Percentiles rank a stretch among this genome's conserved stretches.
phyloP scores from a whole-genome alignment of 164 flowering plant species.

The Saururus chinensis region DNA sequence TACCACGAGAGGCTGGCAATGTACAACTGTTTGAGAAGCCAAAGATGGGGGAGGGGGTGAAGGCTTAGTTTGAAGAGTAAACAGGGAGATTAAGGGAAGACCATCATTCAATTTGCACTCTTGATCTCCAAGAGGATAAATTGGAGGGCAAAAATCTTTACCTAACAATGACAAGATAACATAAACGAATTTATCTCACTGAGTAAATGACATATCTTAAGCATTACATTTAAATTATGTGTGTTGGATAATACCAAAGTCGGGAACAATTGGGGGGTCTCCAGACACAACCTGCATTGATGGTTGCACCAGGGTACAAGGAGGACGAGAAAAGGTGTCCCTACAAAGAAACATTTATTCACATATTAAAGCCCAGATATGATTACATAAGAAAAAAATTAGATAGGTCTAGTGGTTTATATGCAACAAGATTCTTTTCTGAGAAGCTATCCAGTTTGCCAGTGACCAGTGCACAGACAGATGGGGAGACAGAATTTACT shows the following conservation, averaged over 20 bases:
- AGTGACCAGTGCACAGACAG: background rate
- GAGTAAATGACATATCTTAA: background rate
- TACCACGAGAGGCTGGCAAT: conserved; percentile 90
- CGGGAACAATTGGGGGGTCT: conserved; percentile 37
- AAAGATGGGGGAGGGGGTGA: conserved; percentile 74
- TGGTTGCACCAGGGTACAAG: conserved; percentile 91
- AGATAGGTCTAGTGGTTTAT: too few species aligned
- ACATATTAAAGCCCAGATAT: background rate
- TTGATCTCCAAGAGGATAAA: conserved; percentile 73
- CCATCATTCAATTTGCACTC: conserved; percentile 37
- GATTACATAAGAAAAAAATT: too few species aligned
- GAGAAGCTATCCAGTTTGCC: background rate
- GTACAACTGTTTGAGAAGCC: conserved; percentile 71
- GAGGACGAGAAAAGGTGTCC: conserved; percentile 90
- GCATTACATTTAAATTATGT: background rate
- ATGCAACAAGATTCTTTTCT: background rate
- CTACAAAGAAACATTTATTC: conserved; percentile 30
- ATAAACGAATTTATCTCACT: background rate
- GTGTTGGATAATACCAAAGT: conserved; percentile 49
- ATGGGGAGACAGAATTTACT: background rate
- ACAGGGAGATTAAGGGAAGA: conserved; percentile 57
- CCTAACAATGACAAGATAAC: conserved; percentile 18
- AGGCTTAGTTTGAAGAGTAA: conserved; percentile 76
- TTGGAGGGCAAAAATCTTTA: conserved; percentile 67
- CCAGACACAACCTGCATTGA: conserved; percentile 44